phyloP scores from a whole-genome alignment of 1,284 basidiomycete species.

The Cryptococcus floricola region DNA sequence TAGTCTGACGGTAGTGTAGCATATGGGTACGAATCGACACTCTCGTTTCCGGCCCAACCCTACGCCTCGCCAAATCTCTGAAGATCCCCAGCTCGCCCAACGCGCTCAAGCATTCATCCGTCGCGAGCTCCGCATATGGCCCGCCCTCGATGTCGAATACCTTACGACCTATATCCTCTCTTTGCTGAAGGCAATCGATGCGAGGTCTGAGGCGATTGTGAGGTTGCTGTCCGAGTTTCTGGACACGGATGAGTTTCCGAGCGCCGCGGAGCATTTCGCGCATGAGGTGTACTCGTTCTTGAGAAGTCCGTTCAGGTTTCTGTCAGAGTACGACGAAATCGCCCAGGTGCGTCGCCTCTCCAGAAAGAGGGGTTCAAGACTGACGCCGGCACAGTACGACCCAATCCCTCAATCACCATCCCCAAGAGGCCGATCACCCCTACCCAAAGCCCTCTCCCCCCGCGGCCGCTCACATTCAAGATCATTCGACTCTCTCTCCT shows the following conservation, averaged over 20 bases:
- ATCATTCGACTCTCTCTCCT: background rate
- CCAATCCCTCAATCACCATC: slow-evolving; percentile 16
- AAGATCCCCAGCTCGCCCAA: slow-evolving; percentile 54
- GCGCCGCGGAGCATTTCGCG: slow-evolving; percentile 80
- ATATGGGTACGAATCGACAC: slow-evolving; percentile 75
- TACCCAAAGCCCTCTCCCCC: background rate
- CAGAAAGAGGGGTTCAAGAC: background rate
- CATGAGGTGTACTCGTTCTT: slow-evolving; percentile 84
- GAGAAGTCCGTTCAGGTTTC: slow-evolving; percentile 74
- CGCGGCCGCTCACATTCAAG: background rate
- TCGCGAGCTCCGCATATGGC: slow-evolving; percentile 78
- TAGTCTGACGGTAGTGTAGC: slow-evolving; percentile 52
- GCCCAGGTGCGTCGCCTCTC: slow-evolving; percentile 60
- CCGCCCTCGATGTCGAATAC: slow-evolving; percentile 69
- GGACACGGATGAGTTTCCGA: slow-evolving; percentile 60
- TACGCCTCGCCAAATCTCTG: slow-evolving; percentile 69
- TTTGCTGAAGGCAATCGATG: slow-evolving; percentile 79
- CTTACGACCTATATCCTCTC: slow-evolving; percentile 68
- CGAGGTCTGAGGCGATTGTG: slow-evolving; percentile 77
- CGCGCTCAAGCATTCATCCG: slow-evolving; percentile 72
- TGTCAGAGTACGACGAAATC: slow-evolving; percentile 72
- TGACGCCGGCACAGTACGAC: slow-evolving; percentile 28
- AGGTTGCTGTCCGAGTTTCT: slow-evolving; percentile 77
- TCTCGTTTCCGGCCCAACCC: slow-evolving; percentile 79
- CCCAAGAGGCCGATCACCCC: slow-evolving; percentile 1